phyloP scores from a whole-genome alignment of 495 filamentous ascomycete genomes.

The Bacidia rubella region DNA sequence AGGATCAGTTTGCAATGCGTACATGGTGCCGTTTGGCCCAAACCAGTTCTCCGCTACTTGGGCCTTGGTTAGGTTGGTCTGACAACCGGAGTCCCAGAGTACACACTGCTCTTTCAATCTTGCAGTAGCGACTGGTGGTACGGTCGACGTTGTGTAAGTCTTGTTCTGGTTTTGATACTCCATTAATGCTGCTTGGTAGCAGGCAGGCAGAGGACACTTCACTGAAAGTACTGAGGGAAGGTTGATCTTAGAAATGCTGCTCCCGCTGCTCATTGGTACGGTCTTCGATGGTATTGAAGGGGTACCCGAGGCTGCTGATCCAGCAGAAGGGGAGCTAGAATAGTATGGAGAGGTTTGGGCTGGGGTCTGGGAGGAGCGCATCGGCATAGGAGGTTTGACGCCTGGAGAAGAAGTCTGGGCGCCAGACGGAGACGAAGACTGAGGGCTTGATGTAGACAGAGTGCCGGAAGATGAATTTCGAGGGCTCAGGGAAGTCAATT shows the following conservation, averaged over 20 bases:
- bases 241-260: neutral
- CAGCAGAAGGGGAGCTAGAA: neutral
- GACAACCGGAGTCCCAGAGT: constrained; percentile 1
- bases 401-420: neutral
- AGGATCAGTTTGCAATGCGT: neutral
- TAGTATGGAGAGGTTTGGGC: neutral
- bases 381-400: neutral
- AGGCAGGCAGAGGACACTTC: neutral
- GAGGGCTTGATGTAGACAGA: neutral
- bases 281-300: neutral
- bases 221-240: neutral
- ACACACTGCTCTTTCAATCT: neutral
- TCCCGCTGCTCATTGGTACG: neutral
- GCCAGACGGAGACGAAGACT: neutral
- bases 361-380: neutral
- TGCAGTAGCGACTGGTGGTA: neutral
- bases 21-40: neutral
- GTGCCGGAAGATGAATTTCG: neutral
- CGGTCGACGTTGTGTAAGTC: neutral
- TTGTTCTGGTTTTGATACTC: neutral
- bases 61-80: neutral
- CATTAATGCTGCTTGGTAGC: neutral
- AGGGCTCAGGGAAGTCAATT: neutral
- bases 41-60: neutral
- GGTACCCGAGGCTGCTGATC: neutral